Conservation (phyloP, 192 early-diverging fungal genomes). For the Coemansia sp. region DNA sequence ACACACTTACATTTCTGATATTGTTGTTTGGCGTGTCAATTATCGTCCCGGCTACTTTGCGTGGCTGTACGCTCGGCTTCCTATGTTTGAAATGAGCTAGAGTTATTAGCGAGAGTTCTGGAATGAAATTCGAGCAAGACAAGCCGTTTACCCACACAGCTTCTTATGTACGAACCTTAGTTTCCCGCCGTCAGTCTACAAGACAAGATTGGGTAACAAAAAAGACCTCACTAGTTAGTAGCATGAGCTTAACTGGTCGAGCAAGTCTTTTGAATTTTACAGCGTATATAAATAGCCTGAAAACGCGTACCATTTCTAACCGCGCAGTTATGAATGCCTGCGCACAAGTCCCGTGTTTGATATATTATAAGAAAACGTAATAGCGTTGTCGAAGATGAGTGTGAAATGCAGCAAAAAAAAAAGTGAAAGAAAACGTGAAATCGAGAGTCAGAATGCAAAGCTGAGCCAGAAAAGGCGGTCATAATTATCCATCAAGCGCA, state of each 20-base stretch:
- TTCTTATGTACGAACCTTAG: constrained; percentile 9
- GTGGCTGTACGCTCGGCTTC: neutral
- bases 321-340: neutral
- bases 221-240: neutral
- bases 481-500: neutral
- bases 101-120: neutral
- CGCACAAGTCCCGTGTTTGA: neutral
- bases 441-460: neutral
- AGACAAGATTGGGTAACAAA: neutral
- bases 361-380: neutral
- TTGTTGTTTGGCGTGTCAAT: constrained; percentile 12
- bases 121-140: neutral
- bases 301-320: constrained; percentile 6
- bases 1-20: constrained; percentile 4
- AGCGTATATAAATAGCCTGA: neutral
- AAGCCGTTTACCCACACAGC: no score
- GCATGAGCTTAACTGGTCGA: neutral
- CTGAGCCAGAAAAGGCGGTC: no score
- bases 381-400: neutral
- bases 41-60: constrained; percentile 4
- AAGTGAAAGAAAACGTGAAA: neutral
- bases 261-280: neutral
- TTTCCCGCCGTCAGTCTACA: constrained; percentile 19
- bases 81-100: neutral
- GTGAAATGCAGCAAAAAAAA: neutral